Evolutionary conservation across 768 basidiomycete genomes (phyloP).

Genomic region (Amanita thiersii): DNA sequence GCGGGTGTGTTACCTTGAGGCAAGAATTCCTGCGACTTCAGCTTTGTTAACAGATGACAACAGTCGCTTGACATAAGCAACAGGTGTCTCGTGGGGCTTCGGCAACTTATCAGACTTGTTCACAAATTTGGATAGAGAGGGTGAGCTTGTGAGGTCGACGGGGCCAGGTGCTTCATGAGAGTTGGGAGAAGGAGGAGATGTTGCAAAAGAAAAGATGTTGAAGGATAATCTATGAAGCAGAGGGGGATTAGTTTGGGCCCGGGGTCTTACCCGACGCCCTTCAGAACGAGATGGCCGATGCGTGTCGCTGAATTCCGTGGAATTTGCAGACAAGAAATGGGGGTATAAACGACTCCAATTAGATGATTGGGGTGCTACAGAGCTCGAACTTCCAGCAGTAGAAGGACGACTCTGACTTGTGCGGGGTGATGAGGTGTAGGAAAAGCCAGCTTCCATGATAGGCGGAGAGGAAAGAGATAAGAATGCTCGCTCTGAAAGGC

Average conservation of each 20-base stretch:
- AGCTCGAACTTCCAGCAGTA: no score
- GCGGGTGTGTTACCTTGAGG: slow-evolving; percentile 54
- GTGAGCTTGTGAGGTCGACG: slow-evolving; percentile 34
- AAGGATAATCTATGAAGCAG: slow-evolving; percentile 63
- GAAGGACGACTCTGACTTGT: neutral
- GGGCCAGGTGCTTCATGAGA: slow-evolving; percentile 13
- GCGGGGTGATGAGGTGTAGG: neutral
- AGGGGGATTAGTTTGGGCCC: slow-evolving; percentile 59
- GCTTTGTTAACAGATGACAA: slow-evolving; percentile 58
- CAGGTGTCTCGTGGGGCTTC: slow-evolving; percentile 56
- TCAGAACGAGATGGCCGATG: neutral
- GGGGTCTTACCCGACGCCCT: slow-evolving; percentile 15
- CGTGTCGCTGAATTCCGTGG: slow-evolving; percentile 1
- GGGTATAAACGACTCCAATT: slow-evolving; percentile 1
- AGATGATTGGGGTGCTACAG: neutral
- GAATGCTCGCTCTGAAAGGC: slow-evolving; percentile 7
- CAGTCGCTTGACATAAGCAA: slow-evolving; percentile 61
- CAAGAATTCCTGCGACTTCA: slow-evolving; percentile 74
- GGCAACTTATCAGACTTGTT: slow-evolving; percentile 41
- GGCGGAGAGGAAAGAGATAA: slow-evolving; percentile 1
- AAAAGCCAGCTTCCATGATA: neutral
- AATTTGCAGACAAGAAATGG: neutral
- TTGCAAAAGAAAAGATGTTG: slow-evolving; percentile 47
- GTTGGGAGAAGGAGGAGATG: slow-evolving; percentile 19
- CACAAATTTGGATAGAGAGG: slow-evolving; percentile 34